Percentiles rank a stretch among this genome's conserved stretches.
Evolutionary conservation across 148 eudicot genomes (phyloP).

Genomic region (Silene conica): DNA sequence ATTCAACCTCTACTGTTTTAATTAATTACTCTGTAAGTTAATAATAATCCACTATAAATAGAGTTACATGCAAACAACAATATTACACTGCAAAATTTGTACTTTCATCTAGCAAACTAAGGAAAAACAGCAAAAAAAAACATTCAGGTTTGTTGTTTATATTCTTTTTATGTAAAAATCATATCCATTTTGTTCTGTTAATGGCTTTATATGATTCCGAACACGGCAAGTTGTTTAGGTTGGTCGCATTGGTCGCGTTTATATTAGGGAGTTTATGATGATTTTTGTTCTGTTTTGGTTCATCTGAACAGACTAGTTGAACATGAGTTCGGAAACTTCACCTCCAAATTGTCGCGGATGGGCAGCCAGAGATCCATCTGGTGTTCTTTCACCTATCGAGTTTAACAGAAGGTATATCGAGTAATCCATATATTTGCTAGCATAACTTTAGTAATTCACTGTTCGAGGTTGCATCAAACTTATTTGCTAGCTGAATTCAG

Average conservation of each 20-base stretch:
- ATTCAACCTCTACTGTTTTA: neutral
- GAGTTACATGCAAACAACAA: neutral
- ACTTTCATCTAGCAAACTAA: no score
- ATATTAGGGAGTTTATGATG: no score
- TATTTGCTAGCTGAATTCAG: no score
- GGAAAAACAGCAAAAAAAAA: neutral
- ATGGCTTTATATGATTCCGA: neutral
- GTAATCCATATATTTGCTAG: no score
- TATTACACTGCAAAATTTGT: neutral
- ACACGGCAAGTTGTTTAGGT: no score
- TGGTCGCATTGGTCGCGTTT: no score
- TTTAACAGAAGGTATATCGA: slow-evolving; percentile 58
- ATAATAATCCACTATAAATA: neutral
- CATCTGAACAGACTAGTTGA: slow-evolving; percentile 19
- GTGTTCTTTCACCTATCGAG: slow-evolving; percentile 66
- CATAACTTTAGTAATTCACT: no score
- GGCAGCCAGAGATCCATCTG: slow-evolving; percentile 84
- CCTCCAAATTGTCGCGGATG: slow-evolving; percentile 57
- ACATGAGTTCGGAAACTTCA: slow-evolving; percentile 31
- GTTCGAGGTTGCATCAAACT: no score
- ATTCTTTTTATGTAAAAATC: neutral
- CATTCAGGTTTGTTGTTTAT: neutral
- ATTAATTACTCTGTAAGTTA: neutral
- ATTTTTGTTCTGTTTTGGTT: no score
- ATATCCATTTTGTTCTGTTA: neutral